Evolutionary conservation across 495 filamentous ascomycete genomes (phyloP).

Genomic region (Xylaria acuta): DNA sequence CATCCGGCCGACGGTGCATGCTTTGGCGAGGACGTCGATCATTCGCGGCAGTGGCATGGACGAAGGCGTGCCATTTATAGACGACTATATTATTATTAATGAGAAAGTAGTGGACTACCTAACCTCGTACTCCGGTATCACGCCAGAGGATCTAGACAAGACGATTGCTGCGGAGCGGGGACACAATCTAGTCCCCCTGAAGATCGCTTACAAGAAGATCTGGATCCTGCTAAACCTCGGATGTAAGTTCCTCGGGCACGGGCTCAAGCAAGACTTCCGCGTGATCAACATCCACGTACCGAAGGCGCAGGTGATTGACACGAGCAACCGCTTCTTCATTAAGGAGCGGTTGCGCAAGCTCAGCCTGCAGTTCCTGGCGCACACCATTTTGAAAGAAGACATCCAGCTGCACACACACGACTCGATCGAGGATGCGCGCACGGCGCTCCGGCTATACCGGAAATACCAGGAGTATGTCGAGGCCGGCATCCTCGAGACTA

Average conservation of each 20-base stretch:
- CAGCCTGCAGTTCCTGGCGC: conserved; percentile 85
- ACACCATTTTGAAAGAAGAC: conserved; percentile 84
- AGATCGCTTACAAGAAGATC: conserved; percentile 94
- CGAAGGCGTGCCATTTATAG: conserved; percentile 88
- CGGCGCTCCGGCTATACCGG: conserved; percentile 85
- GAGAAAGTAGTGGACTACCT: conserved; percentile 96
- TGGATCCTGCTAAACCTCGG: conserved; percentile 96
- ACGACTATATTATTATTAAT: conserved; percentile 92
- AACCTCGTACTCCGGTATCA: conserved; percentile 90
- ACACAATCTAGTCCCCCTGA: conserved; percentile 84
- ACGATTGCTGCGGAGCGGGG: conserved; percentile 59
- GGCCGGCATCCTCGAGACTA: conserved; percentile 77
- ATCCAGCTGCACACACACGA: conserved; percentile 93
- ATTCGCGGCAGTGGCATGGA: conserved; percentile 75
- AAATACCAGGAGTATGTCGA: conserved; percentile 90
- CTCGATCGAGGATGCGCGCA: conserved; percentile 89
- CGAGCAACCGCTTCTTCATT: conserved; percentile 83
- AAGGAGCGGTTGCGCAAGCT: conserved; percentile 74
- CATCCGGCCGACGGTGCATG: conserved; percentile 81
- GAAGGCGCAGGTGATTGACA: conserved; percentile 89
- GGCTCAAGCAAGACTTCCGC: conserved; percentile 90
- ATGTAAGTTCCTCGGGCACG: conserved; percentile 92
- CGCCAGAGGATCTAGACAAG: conserved; percentile 80
- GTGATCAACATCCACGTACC: conserved; percentile 98
- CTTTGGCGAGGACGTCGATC: conserved; percentile 86